phyloP scores from a whole-genome alignment of 805 yeast genomes.

The Pichia sporocuriosa region DNA sequence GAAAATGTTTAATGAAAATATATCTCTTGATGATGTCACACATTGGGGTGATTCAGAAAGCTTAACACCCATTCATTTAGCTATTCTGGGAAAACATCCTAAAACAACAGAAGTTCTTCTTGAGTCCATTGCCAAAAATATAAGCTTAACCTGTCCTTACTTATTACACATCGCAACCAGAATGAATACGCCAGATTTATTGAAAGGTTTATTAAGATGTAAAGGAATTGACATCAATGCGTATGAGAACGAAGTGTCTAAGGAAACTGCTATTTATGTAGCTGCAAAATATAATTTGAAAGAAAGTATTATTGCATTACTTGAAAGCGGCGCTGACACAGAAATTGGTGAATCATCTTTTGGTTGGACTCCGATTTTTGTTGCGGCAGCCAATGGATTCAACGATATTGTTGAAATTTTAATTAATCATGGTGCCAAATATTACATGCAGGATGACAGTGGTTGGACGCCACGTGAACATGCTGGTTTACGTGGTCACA shows the following conservation, averaged over 20 bases:
- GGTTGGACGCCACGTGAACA: constrained; percentile 99
- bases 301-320: constrained; percentile 46
- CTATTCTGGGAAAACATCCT: constrained; percentile 80
- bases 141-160: constrained; percentile 43
- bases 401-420: constrained; percentile 49
- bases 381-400: constrained; percentile 83
- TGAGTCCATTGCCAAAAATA: constrained; percentile 33
- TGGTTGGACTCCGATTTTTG: constrained; percentile 93
- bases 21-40: constrained; percentile 48
- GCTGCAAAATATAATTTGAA: constrained; percentile 60
- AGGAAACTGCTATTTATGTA: constrained; percentile 78
- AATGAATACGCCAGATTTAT: constrained; percentile 51
- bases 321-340: constrained; percentile 57
- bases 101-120: constrained; percentile 59
- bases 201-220: constrained; percentile 45
- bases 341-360: constrained; percentile 72
- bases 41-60: constrained; percentile 76
- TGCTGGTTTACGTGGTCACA: constrained; percentile 84
- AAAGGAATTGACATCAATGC: constrained; percentile 56
- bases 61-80: constrained; percentile 74
- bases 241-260: constrained; percentile 48
- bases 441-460: constrained; percentile 60
- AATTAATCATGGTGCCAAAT: constrained; percentile 46
- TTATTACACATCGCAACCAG: constrained; percentile 63
- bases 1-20: constrained; percentile 44